Evolutionary conservation across 192 early-diverging fungal genomes (phyloP), one percentile per base, ranked within the genome.

Genomic region (Rhizophagus clarus): DNA sequence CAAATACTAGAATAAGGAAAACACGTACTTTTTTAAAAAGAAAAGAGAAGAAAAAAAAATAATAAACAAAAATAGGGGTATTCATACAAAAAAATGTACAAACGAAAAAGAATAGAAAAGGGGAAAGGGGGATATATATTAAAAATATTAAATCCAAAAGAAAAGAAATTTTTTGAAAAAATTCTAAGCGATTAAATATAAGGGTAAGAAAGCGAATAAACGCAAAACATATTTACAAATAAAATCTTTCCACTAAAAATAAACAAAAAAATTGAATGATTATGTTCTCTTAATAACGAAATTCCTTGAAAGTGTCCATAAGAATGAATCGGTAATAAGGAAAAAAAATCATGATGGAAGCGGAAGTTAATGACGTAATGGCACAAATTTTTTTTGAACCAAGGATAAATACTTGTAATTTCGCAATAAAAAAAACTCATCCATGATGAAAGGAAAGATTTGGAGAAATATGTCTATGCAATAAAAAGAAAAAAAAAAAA

Each of bases 401-500:
- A 68, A 81, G 69, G 26, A 22, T 67, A 15, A 0, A 24, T 24
- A 2, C 26, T 31, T 67, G 28, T 24, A 31, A 31, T 67, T 67
- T 45, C 61, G 56, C 29, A 82, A 60, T 40, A 80, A 80, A 69
- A 80, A 81, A 76, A 72, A n/a, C n/a, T 68, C 69, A 67, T 72
- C 66, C 56, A 63, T 80, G 63, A 32, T 42, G n/a, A 28, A 63
- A n/a, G 26, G 20, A 63, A 77, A 83, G 56, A 81, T 34, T 15
- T 24, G 71, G 34, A 75, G 63, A 73, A 88, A 61, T 84, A 84
- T 20, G 81, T 81, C 72, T 86, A 87, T 31, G 86, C 86, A 56
- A 86, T 63, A 45, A 76, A 77, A 72, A 40, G 5, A 34, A 5
- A 34, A 34, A 34, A 34, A 34, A 34, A 34, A 3, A 40, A 28